Evolutionary conservation across 306 rosid genomes (phyloP), one percentile per base, ranked within the genome.

Genomic region (Acacia crassicarpa): DNA sequence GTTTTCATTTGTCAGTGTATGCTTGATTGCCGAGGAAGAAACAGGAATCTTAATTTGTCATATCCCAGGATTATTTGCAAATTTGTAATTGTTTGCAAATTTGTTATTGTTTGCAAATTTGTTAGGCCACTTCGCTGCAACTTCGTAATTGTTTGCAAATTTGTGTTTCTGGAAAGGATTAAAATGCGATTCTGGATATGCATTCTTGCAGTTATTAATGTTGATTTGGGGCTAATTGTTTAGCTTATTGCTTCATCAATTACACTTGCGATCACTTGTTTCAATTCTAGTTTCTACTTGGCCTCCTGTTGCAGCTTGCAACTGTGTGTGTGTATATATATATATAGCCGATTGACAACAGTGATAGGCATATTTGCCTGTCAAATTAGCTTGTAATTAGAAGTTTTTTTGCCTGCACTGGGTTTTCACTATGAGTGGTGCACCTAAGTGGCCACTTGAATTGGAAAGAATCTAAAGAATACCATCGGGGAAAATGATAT

Each of bases 401-500:
- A 20, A 41, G 79, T n/a, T 75, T 81, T 61, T 81, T 62, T 80
- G 80, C 56, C 23, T 48, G 71, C 75, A 45, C 68, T 61, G 83
- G 75, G 72, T 67, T 77, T 78, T 88, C 80, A 81, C 30, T 44
- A 94, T 94, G 98, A 94, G 94, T 76, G 88, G 91, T 74, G 92
- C 89, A 48, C 88, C 98, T 85, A 66, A 77, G 85, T 69, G 63
- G 86, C 80, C 94, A 87, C 89, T 72, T 86, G 84, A 91, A 82
- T 79, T 89, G 96, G 97, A 94, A 92, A 83, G 98, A 94, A 70
- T 86, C 92, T 51, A 92, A 90, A 88, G 97, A 92, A 3, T 86
- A 88, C 82, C 91, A 89, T 62, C 88, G 89, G 78, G 97, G 91
- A 13, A 92, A 94, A 82, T 85, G 90, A 82, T 90, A 86, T 88